These are phyloP conservation scores for Aspergillus brunneoviolaceus DNA, from an alignment of 2,329 filamentous ascomycete species.

Conservation along the genomic window DNA sequence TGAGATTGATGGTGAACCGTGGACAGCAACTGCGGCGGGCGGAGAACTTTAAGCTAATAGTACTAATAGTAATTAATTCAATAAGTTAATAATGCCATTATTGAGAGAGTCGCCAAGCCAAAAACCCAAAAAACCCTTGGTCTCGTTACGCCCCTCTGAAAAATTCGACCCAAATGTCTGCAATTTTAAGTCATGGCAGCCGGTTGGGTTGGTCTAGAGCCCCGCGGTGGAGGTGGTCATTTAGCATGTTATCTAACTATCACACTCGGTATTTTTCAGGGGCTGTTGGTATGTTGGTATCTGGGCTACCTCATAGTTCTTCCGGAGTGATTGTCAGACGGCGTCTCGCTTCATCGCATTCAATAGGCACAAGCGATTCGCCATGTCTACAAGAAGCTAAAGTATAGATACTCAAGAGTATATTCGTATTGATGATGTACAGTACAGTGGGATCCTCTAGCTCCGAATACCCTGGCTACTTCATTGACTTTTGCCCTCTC, in stretches of 20 bases:
- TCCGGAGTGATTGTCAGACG: too few species aligned
- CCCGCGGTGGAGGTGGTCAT: neutral
- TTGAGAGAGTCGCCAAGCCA: too few species aligned
- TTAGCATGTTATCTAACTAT: too few species aligned
- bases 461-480: constrained; percentile 9
- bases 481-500: constrained; percentile 5
- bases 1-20: too few species aligned
- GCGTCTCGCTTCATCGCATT: neutral
- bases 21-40: neutral
- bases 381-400: neutral
- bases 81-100: too few species aligned
- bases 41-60: neutral
- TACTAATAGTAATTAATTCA: neutral
- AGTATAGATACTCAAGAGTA: neutral
- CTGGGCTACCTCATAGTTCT: too few species aligned
- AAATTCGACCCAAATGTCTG: neutral
- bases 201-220: neutral
- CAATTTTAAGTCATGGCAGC: neutral
- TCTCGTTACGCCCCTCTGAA: neutral
- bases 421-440: constrained; percentile 8
- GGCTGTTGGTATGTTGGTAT: neutral
- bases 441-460: constrained; percentile 8
- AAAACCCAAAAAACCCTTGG: too few species aligned
- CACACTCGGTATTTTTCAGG: neutral
- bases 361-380: neutral